phyloP scores from a whole-genome alignment of 2,329 filamentous ascomycete genomes.

The Alternaria alternata region DNA sequence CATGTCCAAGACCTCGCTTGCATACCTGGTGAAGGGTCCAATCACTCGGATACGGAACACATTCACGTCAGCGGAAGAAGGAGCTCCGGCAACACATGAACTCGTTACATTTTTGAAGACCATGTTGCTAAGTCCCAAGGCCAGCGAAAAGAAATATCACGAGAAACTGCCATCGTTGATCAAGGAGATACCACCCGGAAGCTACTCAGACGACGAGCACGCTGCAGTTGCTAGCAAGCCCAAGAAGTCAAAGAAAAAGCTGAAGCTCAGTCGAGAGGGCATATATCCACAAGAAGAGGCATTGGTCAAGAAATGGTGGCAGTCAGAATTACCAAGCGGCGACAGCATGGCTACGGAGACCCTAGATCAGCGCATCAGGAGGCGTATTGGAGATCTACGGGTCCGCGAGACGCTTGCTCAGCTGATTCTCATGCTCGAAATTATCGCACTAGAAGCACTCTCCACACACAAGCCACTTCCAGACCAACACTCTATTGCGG shows the following conservation, averaged over 20 bases:
- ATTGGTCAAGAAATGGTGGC: constrained; percentile 76
- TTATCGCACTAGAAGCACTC: constrained; percentile 71
- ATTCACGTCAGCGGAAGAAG: constrained; percentile 70
- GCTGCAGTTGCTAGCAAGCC: constrained; percentile 40
- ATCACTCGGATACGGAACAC: constrained; percentile 76
- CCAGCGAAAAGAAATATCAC: constrained; percentile 82
- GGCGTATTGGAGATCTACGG: constrained; percentile 70
- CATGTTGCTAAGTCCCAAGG: constrained; percentile 70
- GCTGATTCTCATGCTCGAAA: constrained; percentile 80
- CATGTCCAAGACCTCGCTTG: constrained; percentile 71
- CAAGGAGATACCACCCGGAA: constrained; percentile 61
- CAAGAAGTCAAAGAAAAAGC: constrained; percentile 56
- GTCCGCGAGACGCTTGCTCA: constrained; percentile 82
- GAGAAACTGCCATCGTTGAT: constrained; percentile 72
- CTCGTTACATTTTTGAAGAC: constrained; percentile 74
- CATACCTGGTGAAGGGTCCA: constrained; percentile 85
- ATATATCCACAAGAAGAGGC: constrained; percentile 73
- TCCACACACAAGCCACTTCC: constrained; percentile 43
- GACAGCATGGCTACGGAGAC: constrained; percentile 44
- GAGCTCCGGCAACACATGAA: constrained; percentile 67
- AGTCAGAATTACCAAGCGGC: constrained; percentile 50
- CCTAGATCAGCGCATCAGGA: constrained; percentile 63
- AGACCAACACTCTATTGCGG: constrained; percentile 22
- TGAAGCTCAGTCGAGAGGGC: constrained; percentile 70
- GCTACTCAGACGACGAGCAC: constrained; percentile 55